Conservation (phyloP, 441 rosid genomes). For the Flueggea neowawraea region DNA sequence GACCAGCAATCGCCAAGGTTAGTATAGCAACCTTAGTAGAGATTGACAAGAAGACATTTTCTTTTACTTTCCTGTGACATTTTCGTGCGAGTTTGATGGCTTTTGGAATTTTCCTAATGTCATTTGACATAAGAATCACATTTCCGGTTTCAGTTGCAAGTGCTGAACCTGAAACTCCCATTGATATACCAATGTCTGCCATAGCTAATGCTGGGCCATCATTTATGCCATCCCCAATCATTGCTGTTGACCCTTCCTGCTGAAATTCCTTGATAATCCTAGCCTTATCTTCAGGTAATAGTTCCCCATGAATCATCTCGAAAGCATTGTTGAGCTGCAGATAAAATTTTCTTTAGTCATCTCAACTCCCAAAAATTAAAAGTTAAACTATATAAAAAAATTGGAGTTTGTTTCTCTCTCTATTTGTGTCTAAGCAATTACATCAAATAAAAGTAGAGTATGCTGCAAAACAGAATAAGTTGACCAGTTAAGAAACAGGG, state of each 20-base stretch:
- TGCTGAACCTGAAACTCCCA: constrained; percentile 95
- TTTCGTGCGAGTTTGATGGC: constrained; percentile 56
- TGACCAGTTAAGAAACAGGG: no score
- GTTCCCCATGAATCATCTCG: constrained; percentile 63
- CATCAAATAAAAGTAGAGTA: no score
- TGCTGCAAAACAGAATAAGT: no score
- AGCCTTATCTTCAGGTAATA: constrained; percentile 74
- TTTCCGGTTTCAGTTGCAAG: constrained; percentile 84
- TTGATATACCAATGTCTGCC: constrained; percentile 88
- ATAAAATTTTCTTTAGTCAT: background rate
- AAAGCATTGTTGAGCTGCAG: constrained; percentile 59
- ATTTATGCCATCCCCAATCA: constrained; percentile 93
- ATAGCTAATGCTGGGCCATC: constrained; percentile 93
- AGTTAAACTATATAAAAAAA: no score
- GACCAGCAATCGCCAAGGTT: constrained; percentile 66
- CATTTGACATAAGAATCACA: constrained; percentile 83
- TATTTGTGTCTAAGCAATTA: no score
- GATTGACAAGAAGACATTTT: constrained; percentile 60
- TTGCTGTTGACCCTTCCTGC: constrained; percentile 64
- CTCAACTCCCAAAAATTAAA: no score
- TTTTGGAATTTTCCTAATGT: constrained; percentile 68
- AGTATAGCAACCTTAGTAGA: constrained; percentile 58
- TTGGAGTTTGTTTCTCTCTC: no score
- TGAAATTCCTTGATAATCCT: constrained; percentile 46
- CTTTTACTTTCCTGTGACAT: constrained; percentile 57